Conservation (phyloP, 352 stramenopile species). For the Pythium chondricola region DNA sequence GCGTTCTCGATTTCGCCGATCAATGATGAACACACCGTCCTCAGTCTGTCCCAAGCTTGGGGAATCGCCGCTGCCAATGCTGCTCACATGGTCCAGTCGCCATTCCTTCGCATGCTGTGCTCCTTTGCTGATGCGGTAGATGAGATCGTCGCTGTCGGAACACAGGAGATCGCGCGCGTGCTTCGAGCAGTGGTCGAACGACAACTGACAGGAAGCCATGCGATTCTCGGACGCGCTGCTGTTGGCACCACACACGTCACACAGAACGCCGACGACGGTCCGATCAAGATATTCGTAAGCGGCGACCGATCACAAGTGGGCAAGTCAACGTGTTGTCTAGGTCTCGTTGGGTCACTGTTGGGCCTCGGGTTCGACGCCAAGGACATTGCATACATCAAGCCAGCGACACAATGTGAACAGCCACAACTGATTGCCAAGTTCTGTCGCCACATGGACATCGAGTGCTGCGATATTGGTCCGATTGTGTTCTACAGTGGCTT, state of each 20-base stretch:
- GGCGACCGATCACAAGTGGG: slow-evolving; percentile 88
- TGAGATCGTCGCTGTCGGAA: slow-evolving; percentile 11
- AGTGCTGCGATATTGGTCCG: slow-evolving; percentile 86
- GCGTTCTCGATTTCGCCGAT: slow-evolving; percentile 23
- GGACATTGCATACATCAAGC: slow-evolving; percentile 98
- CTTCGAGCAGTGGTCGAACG: slow-evolving; percentile 14
- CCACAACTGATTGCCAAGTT: slow-evolving; percentile 92
- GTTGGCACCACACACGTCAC: background rate
- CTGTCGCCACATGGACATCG: slow-evolving; percentile 86
- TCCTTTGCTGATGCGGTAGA: background rate
- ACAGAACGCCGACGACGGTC: background rate
- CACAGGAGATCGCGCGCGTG: slow-evolving; percentile 1
- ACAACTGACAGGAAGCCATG: slow-evolving; percentile 6
- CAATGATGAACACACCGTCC: slow-evolving; percentile 16
- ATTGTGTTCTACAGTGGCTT: slow-evolving; percentile 97
- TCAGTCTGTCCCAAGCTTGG: no score
- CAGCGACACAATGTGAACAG: slow-evolving; percentile 95
- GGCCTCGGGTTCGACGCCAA: slow-evolving; percentile 42
- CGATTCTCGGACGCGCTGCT: slow-evolving; percentile 7
- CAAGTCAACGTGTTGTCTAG: slow-evolving; percentile 95
- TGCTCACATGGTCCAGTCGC: background rate
- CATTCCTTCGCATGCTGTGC: slow-evolving; percentile 24
- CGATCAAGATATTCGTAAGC: slow-evolving; percentile 66
- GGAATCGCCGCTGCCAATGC: slow-evolving; percentile 2
- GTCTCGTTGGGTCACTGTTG: slow-evolving; percentile 88